Evolutionary conservation across 2,329 filamentous ascomycete species (phyloP).

Genomic region (Fusarium coffeatum): DNA sequence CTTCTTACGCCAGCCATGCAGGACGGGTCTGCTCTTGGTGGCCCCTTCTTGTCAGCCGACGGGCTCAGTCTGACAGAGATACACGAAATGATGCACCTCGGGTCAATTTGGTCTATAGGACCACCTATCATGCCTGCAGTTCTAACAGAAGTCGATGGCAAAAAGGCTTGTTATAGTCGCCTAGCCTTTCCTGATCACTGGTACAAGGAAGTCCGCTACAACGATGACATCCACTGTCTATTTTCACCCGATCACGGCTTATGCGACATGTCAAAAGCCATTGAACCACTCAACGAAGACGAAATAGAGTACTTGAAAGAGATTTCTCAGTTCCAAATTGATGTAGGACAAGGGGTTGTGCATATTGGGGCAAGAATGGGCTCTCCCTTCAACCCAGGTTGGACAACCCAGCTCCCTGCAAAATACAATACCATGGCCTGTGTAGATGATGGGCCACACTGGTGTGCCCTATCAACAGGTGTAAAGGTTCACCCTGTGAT

Average conservation of each 20-base stretch:
- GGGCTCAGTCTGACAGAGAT: background rate
- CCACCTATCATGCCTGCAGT: accelerated
- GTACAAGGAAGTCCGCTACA: background rate
- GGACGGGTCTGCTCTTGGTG: background rate
- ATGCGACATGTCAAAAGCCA: background rate
- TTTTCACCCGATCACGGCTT: background rate
- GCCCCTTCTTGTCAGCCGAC: background rate
- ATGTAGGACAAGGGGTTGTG: background rate
- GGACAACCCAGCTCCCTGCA: background rate
- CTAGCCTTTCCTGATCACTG: background rate
- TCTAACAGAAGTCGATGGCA: accelerated
- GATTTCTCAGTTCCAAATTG: accelerated
- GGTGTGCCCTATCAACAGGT: background rate
- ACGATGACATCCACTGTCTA: background rate
- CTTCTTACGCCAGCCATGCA: slow-evolving; percentile 8
- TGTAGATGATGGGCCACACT: background rate
- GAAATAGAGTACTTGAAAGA: background rate
- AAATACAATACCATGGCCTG: accelerated
- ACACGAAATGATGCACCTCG: background rate
- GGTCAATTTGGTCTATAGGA: background rate
- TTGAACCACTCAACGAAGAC: accelerated
- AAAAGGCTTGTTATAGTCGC: background rate
- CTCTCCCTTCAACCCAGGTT: background rate
- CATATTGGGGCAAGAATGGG: background rate
- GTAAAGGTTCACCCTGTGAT: accelerated